Base-by-base conservation (phyloP, 305 asterid genomes). In the Withania somnifera region DNA sequence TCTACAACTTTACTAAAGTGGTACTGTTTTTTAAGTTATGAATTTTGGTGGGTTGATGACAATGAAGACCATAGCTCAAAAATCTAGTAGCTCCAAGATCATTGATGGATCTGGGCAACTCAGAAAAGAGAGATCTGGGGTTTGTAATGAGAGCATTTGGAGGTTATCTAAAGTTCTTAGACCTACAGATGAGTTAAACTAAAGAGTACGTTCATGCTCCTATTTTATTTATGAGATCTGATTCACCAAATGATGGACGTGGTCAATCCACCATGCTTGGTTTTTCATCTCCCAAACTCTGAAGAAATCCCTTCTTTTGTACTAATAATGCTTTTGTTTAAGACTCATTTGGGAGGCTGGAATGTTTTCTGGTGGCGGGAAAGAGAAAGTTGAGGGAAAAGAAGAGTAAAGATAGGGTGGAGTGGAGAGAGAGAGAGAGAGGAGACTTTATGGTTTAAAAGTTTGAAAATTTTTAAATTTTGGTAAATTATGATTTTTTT, bases 191-290 rank as follows among this genome's bases (percentile, higher is more conserved):
- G 63, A 50, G 50, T 47, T 36, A n/a, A n/a, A n/a, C n/a, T 22
- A 71, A 82, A 40, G 53, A 68, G 32, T 51, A 67, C 34, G 51
- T 3, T 45, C 51, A 26, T 67, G 11, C 73, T 36, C 22, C 28
- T n/a, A 66, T 7, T 73, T 47, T 45, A 15, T 47, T 24, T 30
- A 45, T 66, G 86, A 89, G 95, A 91, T 93, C 94, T 87, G 90
- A 81, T 88, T 84, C 92, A 4, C 88, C 91, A 87, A 84, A 89
- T 77, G 80, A 88, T 1, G 84, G 86, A 63, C 90, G 84, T 7
- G 92, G 87, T 78, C 93, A 91, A 0, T 95, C 89, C 83, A 89
- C 89, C 36, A 93, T 92, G 98, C 94, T 95, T 7, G 90, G 97
- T 3, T 95, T 95, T 82, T 91, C 98, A 13, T 90, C 97, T 66